Evolutionary conservation across 768 basidiomycete species (phyloP).

Genomic region (Trametes cinnabarina): DNA sequence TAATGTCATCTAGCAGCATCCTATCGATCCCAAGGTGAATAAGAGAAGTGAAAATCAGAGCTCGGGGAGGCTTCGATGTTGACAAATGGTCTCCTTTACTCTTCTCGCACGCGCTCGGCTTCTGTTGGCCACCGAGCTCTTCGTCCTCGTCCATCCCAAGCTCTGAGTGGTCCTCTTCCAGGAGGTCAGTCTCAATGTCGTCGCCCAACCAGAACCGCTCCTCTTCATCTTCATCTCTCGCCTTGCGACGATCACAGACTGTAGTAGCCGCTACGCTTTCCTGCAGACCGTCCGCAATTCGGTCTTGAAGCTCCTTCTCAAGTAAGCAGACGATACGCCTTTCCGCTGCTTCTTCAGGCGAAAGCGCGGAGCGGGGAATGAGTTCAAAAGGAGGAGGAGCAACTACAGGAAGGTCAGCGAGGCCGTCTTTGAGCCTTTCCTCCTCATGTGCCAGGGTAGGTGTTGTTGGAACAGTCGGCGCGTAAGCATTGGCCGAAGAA

Average conservation of each 20-base stretch:
- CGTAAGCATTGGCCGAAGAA: constrained; percentile 2
- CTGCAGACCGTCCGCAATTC: constrained; percentile 37
- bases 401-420: constrained; percentile 44
- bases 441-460: neutral
- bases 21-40: constrained; percentile 33
- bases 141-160: neutral
- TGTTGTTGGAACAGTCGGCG: constrained; percentile 20
- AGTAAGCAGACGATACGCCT: constrained; percentile 41
- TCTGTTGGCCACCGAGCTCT: too few relatives aligned
- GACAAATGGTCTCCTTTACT: too few relatives aligned
- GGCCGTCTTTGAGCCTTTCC: neutral
- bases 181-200: neutral
- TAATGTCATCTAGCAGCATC: constrained; percentile 34
- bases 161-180: neutral
- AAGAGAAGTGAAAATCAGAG: neutral
- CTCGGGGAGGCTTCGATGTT: neutral
- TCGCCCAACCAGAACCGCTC: constrained; percentile 25
- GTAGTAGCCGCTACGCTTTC: neutral
- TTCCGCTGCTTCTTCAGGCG: constrained; percentile 44
- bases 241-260: too few relatives aligned
- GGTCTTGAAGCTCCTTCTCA: constrained; percentile 38
- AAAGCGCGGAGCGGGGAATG: constrained; percentile 32
- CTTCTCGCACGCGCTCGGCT: too few relatives aligned
- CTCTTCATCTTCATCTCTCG: neutral
- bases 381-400: constrained; percentile 46